Evolutionary conservation across 2,329 filamentous ascomycete species (phyloP).

Genomic region (Neonectria coccinea): DNA sequence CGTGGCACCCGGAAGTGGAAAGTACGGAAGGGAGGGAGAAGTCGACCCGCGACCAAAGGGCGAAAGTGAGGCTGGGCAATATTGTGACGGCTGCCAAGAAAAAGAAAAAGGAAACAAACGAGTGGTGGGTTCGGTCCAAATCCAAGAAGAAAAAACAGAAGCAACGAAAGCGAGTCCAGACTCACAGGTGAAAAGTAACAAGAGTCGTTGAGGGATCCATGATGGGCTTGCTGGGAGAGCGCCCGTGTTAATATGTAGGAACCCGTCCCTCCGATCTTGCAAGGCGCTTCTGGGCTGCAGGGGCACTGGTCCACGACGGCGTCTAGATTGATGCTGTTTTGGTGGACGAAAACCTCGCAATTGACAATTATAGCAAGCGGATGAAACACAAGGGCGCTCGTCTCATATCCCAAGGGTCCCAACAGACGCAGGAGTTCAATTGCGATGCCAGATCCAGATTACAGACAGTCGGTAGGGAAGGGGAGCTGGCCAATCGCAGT

Average conservation of each 20-base stretch:
- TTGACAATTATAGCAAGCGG: slow-evolving; percentile 36
- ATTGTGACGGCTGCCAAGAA: background rate
- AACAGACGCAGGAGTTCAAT: slow-evolving; percentile 38
- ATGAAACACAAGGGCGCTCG: slow-evolving; percentile 44
- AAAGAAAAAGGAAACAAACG: slow-evolving; percentile 17
- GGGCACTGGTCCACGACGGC: slow-evolving; percentile 40
- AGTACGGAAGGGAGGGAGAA: slow-evolving; percentile 26
- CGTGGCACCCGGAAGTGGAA: slow-evolving; percentile 26
- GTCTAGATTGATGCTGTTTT: slow-evolving; percentile 37
- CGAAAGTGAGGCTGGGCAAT: slow-evolving; percentile 18
- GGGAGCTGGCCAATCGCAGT: slow-evolving; percentile 35
- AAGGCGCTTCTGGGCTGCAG: slow-evolving; percentile 33
- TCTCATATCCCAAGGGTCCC: slow-evolving; percentile 38
- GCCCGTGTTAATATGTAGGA: slow-evolving; percentile 44
- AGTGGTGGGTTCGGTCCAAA: slow-evolving; percentile 32
- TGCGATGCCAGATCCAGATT: slow-evolving; percentile 36
- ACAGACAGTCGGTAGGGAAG: slow-evolving; percentile 28
- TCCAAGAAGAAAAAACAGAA: slow-evolving; percentile 36
- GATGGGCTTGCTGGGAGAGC: slow-evolving; percentile 35
- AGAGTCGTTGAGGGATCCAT: slow-evolving; percentile 75
- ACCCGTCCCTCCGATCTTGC: slow-evolving; percentile 23
- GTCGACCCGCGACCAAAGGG: slow-evolving; percentile 40
- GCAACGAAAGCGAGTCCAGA: slow-evolving; percentile 48
- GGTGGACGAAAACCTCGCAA: slow-evolving; percentile 28
- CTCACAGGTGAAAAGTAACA: slow-evolving; percentile 77